Base-by-base conservation (phyloP, 768 basidiomycete genomes). In the Lactarius quietus region DNA sequence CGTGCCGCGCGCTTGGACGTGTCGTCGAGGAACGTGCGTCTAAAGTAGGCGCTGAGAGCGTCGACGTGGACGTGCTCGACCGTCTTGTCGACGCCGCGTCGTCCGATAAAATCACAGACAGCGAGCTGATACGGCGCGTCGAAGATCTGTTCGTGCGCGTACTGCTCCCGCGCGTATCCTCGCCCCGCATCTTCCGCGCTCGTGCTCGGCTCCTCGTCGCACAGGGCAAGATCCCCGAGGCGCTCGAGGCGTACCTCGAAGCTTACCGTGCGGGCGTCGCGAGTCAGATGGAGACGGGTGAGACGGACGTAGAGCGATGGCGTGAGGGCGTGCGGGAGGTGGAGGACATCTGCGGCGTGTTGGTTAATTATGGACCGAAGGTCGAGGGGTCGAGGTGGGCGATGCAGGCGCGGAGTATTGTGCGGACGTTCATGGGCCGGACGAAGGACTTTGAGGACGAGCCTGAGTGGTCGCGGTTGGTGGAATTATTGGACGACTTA, bases 31-130 rank as follows among this genome's bases (percentile, higher is more conserved):
- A 86, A 73, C 84, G 86, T n/a, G 81, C 81, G 29, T 73, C 74
- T 59, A 80, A 82, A 66, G 69, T 74, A 8, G 82, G 83, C 29
- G 84, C 82, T 7, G 79, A 80, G 14, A 80, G 82, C 35, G 84
- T 98, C 20, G 96, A 98, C 75, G 83, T 87, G 59, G 92, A 95
- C 43, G 92, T 98, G 6, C 78, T 98, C 10, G 92, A 95, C 64
- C 86, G 91, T 43, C 82, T 98, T 51, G 95, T 98, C 14, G 85
- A 89, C 70, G 92, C 92, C 31, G 94, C 92, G 68, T 92, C 90
- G 2, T 80, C 87, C 14, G 83, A 78, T 45, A 75, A 80, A 62
- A 79, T 56, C 72, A 83, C 86, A 63, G 89, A 88, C 0, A 81
- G 83, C 43, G 89, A 87, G 1, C 77, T 98, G 12, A 75, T 82